Base-by-base conservation (phyloP, 1,284 basidiomycete species). In the Hortiboletus rubellus region DNA sequence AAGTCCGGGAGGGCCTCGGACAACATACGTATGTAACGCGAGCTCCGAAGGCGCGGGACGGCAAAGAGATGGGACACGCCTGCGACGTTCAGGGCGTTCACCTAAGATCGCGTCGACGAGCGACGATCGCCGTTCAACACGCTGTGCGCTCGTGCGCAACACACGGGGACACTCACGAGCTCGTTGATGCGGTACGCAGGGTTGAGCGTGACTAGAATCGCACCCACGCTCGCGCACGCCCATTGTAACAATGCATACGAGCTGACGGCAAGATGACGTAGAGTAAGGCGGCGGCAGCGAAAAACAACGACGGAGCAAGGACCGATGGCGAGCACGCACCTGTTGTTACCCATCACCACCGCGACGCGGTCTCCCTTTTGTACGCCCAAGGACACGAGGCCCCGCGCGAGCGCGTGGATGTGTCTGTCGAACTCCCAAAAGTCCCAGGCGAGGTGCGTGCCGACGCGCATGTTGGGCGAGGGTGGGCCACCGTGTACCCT, bases 321-420 rank as follows among this genome's bases (percentile, higher is more conserved):
- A 14, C 7, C 3, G 10, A 33, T n/a, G 14, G 41, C 15, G 33
- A n/a, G 53, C 54, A 44, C 69, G 33, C 54, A 88, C 89, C 89
- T 91, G 60, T 82, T 89, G 61, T 91, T 92, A 5, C 89, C 90
- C 90, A 94, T 91, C 47, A 94, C 75, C 10, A 93, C 87, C 2
- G 82, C 91, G 22, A 94, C 85, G 27, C 92, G 77, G 64, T 94
- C 91, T 0, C 91, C 92, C 66, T 84, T 88, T 68, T 79, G 74
- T 9, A 95, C 84, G 17, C 91, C 92, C 66, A 92, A 73, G 3
- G 70, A 72, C 10, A 91, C 63, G 42, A 95, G 76, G 0, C 92
- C 92, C 51, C 87, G 76, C 2, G 91, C 85, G 7, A 92, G 78
- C 4, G 86, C 84, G 49, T 80, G 74, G 33, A 91, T 82, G 66